These are phyloP conservation scores for Colletotrichum gloeosporioides DNA, from an alignment of 2,329 filamentous ascomycete species.

Conservation along the genomic window DNA sequence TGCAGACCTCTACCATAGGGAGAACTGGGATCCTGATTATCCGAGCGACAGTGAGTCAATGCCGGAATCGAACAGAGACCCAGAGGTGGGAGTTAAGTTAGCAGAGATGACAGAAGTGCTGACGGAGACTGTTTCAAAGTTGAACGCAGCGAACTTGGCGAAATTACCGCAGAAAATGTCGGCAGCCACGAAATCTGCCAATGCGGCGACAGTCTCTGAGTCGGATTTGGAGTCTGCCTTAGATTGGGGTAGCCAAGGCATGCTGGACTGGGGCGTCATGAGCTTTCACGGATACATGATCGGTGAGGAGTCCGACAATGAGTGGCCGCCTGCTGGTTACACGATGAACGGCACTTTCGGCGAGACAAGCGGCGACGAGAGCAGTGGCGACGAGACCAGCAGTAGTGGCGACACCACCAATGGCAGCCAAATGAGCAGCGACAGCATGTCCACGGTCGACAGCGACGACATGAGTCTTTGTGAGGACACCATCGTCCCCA, in stretches of 20 bases:
- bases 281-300: not conserved
- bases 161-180: not conserved
- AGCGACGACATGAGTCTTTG: not conserved
- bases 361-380: not conserved
- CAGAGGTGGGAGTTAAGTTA: not conserved
- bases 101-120: not conserved
- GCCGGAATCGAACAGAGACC: not conserved
- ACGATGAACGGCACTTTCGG: not conserved
- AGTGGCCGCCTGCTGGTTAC: not conserved
- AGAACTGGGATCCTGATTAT: constrained; percentile 1
- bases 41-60: not conserved
- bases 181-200: not conserved
- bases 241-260: not conserved
- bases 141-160: not conserved
- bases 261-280: constrained; percentile 1
- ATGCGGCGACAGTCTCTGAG: not conserved
- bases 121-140: not conserved
- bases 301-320: not conserved
- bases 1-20: not conserved
- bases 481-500: not conserved
- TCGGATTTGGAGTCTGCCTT: not conserved
- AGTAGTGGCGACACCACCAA: not conserved
- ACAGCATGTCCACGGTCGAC: not conserved
- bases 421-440: not conserved
- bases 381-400: not conserved